Evolutionary conservation across 2,329 filamentous ascomycete species (phyloP).

Genomic region (Coniosporium tulheliwenetii): DNA sequence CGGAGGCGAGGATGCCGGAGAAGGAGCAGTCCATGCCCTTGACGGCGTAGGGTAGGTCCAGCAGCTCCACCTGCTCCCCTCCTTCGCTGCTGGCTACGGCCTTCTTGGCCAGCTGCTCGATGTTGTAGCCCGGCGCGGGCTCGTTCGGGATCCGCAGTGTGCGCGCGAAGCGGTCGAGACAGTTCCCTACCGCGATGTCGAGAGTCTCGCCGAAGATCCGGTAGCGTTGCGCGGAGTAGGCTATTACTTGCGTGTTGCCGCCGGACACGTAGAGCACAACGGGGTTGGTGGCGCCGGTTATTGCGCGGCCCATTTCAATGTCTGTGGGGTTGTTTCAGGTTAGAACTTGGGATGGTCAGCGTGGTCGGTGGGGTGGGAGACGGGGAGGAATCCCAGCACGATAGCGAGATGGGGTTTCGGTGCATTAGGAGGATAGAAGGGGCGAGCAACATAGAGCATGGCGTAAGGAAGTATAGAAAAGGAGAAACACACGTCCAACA

Average conservation of each 20-base stretch:
- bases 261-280: conserved; percentile 93
- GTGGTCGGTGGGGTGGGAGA: too few relatives aligned
- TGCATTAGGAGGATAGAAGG: too few relatives aligned
- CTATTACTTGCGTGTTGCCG: conserved; percentile 95
- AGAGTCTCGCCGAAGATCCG: conserved; percentile 96
- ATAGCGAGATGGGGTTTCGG: too few relatives aligned
- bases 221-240: conserved; percentile 86
- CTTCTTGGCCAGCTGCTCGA: conserved; percentile 79
- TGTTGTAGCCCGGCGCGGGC: conserved; percentile 93
- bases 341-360: too few relatives aligned
- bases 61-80: conserved; percentile 24
- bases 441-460: too few relatives aligned
- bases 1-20: conserved; percentile 72
- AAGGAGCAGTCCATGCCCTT: conserved; percentile 99
- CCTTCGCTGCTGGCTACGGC: conserved; percentile 20
- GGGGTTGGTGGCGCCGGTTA: conserved; percentile 80
- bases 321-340: conserved; percentile 25
- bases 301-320: conserved; percentile 93
- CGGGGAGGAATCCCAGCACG: too few relatives aligned
- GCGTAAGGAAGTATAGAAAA: too few relatives aligned
- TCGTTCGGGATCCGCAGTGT: conserved; percentile 88
- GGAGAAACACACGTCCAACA: conserved; percentile 50
- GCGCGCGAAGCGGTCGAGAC: conserved; percentile 86
- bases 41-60: conserved; percentile 88
- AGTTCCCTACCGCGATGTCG: conserved; percentile 96